phyloP scores from a whole-genome alignment of 2,329 filamentous ascomycete genomes.

The Alternaria postmessia region DNA sequence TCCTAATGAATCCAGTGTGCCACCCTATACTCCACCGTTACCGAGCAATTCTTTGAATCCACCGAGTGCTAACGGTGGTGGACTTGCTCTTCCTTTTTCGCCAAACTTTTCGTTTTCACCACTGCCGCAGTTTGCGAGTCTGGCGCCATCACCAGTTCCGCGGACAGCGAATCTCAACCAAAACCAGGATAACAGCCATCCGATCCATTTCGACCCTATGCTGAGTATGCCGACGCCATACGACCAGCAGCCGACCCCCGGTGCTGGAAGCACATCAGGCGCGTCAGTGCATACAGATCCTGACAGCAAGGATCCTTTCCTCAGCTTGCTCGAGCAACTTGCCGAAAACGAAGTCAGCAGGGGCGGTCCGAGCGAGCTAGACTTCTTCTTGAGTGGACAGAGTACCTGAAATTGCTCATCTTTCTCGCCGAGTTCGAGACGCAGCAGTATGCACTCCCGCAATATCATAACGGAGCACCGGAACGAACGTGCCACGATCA shows the following conservation, averaged over 20 bases:
- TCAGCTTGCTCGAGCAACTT: conserved; percentile 80
- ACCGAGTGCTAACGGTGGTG: conserved; percentile 27
- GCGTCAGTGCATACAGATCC: conserved; percentile 53
- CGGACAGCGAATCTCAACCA: conserved; percentile 29
- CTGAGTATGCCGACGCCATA: conserved; percentile 52
- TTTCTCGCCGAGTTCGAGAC: conserved; percentile 5
- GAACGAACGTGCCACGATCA: conserved; percentile 6
- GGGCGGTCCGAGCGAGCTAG: conserved; percentile 76
- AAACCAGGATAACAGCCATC: conserved; percentile 22
- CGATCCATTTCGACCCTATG: conserved; percentile 49
- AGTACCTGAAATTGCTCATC: conserved; percentile 29
- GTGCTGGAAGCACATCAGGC: conserved; percentile 52
- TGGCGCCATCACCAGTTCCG: conserved; percentile 43
- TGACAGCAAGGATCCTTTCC: conserved; percentile 79
- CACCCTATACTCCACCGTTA: conserved; percentile 41
- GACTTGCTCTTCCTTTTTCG: conserved; percentile 50
- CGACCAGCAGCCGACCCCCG: conserved; percentile 56
- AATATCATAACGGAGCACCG: conserved; percentile 7
- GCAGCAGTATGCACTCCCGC: neutral
- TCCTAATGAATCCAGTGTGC: conserved; percentile 31
- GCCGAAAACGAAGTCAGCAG: conserved; percentile 79
- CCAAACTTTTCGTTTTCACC: conserved; percentile 52
- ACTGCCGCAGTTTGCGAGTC: conserved; percentile 44
- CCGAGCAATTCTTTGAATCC: conserved; percentile 26
- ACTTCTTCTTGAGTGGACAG: conserved; percentile 71